Evolutionary conservation across 2,329 filamentous ascomycete genomes (phyloP).

Genomic region (Xylariaceae sp.): DNA sequence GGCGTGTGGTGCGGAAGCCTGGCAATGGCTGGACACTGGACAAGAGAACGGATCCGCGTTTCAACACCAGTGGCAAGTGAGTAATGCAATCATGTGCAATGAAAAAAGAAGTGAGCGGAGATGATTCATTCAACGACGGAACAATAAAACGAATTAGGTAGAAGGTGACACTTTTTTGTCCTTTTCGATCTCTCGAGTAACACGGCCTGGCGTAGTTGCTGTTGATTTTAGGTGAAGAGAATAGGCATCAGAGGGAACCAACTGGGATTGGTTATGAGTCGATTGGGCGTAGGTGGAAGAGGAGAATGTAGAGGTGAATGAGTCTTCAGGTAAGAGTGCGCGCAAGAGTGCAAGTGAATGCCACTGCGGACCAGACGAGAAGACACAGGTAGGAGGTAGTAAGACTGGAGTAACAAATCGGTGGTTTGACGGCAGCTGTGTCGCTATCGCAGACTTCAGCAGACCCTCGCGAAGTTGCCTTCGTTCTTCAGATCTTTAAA

Average conservation of each 20-base stretch:
- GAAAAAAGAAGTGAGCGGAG: conserved; percentile 20
- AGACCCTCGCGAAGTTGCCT: conserved; percentile 47
- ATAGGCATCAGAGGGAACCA: conserved; percentile 1
- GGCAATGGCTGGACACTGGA: conserved; percentile 22
- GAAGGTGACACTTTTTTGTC: conserved; percentile 8
- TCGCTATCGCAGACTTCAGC: conserved; percentile 30
- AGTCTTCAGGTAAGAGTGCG: conserved; percentile 8
- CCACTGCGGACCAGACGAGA: conserved; percentile 35
- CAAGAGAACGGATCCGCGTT: conserved; percentile 20
- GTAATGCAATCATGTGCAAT: conserved; percentile 16
- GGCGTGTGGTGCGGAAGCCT: conserved; percentile 19
- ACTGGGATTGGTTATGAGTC: conserved; percentile 7
- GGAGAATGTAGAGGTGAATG: background rate
- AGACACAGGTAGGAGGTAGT: conserved; percentile 7
- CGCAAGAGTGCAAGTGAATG: conserved; percentile 50
- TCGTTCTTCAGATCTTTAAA: conserved; percentile 46
- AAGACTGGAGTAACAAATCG: conserved; percentile 8
- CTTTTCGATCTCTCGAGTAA: conserved; percentile 12
- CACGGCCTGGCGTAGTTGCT: conserved; percentile 12
- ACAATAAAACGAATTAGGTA: conserved; percentile 9
- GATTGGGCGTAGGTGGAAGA: conserved; percentile 10
- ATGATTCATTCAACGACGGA: conserved; percentile 14
- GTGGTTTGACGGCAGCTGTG: conserved; percentile 15
- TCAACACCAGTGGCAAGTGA: conserved; percentile 25
- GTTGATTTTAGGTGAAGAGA: conserved; percentile 7